Percentiles rank a stretch among this genome's conserved stretches.
phyloP scores from a whole-genome alignment of 768 basidiomycete genomes.

The Kwoniella sp. region DNA sequence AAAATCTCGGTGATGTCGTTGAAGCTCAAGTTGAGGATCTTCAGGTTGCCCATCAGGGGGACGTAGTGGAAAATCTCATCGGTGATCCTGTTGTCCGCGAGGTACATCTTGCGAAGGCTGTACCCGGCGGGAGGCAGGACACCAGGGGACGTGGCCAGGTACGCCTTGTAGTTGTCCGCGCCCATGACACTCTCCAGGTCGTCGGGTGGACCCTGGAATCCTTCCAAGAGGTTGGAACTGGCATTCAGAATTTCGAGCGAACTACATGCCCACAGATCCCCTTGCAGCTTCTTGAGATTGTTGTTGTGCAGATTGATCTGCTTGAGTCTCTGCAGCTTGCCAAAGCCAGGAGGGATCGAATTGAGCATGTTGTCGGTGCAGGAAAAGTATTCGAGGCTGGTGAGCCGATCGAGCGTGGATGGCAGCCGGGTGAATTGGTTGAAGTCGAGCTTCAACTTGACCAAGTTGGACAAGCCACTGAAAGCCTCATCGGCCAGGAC shows the following conservation, averaged over 20 bases:
- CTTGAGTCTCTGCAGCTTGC: conserved; percentile 67
- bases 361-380: conserved; percentile 88
- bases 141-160: no score
- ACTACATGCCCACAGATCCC: conserved; percentile 75
- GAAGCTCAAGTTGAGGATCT: conserved; percentile 84
- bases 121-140: conserved; percentile 59
- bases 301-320: conserved; percentile 86
- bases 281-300: conserved; percentile 70
- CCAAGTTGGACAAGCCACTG: conserved; percentile 67
- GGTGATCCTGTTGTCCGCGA: conserved; percentile 82
- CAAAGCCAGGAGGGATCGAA: conserved; percentile 69
- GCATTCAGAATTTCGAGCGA: conserved; percentile 70
- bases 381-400: conserved; percentile 65
- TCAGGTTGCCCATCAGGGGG: conserved; percentile 69
- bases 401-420: conserved; percentile 71
- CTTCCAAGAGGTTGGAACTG: conserved; percentile 76
- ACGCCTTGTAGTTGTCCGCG: conserved; percentile 7
- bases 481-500: conserved; percentile 69
- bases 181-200: conserved; percentile 29
- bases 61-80: conserved; percentile 74
- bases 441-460: conserved; percentile 70
- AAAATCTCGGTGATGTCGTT: conserved; percentile 91
- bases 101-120: conserved; percentile 71
- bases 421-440: conserved; percentile 82
- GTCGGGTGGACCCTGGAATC: conserved; percentile 64